Evolutionary conservation across 2,329 filamentous ascomycete genomes (phyloP).

Genomic region (Epichloe uncinata): DNA sequence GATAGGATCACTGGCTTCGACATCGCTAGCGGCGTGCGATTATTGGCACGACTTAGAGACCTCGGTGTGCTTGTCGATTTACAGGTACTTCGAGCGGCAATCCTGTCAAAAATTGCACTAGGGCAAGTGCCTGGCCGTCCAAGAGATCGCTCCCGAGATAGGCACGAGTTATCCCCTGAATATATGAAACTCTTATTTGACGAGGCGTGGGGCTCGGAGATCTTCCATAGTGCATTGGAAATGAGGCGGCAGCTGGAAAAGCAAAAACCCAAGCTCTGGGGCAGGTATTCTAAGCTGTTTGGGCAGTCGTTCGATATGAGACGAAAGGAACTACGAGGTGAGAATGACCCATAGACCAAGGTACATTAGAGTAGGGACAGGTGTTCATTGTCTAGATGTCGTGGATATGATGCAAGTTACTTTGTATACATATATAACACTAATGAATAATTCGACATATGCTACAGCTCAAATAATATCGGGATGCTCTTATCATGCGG

Average conservation of each 20-base stretch:
- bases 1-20: conserved; percentile 15
- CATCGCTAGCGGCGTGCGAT: conserved; percentile 22
- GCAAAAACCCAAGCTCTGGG: conserved; percentile 18
- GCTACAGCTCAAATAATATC: too few species aligned
- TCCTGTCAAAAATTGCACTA: conserved; percentile 18
- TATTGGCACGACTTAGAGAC: conserved; percentile 22
- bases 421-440: too few species aligned
- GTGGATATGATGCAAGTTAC: too few species aligned
- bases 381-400: too few species aligned
- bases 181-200: conserved; percentile 20
- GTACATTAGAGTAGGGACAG: too few species aligned
- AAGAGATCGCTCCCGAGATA: conserved; percentile 17
- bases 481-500: too few species aligned
- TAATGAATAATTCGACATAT: too few species aligned
- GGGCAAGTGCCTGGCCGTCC: conserved; percentile 15
- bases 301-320: background rate
- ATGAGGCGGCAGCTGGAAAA: conserved; percentile 16
- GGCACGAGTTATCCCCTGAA: conserved; percentile 17
- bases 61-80: conserved; percentile 22
- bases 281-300: conserved; percentile 16
- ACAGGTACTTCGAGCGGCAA: conserved; percentile 16
- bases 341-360: too few species aligned
- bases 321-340: background rate
- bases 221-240: conserved; percentile 14
- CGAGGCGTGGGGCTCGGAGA: conserved; percentile 20